Evolutionary conservation across 192 early-diverging fungal genomes (phyloP), one percentile per base, ranked within the genome.

Genomic region (Dimargaris verticillata): DNA sequence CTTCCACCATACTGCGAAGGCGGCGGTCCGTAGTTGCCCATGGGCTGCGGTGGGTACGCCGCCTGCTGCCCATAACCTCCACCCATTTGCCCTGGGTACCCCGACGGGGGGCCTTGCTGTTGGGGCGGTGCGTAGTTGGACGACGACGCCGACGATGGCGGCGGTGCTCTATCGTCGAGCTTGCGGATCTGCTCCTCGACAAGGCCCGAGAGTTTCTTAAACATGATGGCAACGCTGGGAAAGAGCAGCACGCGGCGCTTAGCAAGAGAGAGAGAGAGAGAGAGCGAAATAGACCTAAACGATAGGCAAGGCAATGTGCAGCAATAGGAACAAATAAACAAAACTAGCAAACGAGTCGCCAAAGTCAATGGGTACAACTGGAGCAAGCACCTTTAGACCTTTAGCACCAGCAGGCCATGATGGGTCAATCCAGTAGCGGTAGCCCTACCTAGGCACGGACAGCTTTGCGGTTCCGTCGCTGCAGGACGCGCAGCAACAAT

Each of bases 221-320:
- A 59, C 57, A 59, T 59, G 28, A 38, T 38, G 22, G 18, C 28
- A 28, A 59, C 10, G 57, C n/a, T 41, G n/a, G 25, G 13, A 24
- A 25, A 25, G n/a, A 33, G 18, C n/a, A 52, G 12, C n/a, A 26
- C 18, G 15, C 18, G 47, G 47, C 15, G 15, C 18, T 20, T 17
- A 48, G 20, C 18, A 17, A 48, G 47, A 48, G 2, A 12, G 47
- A 12, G 44, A 45, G 44, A 45, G 44, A 2, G 12, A 2, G 12
- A 48, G 4, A 48, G 12, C 20, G 11, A 2, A 22, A 22, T 17
- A 5, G 4, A 48, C 15, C 24, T 17, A 29, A 28, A 17, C 14
- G 53, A 24, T 54, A 24, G 47, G 17, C 47, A 49, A 49, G 22
- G 18, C 3, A 49, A 4, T 49, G 22, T 10, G 47, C 18, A 18